phyloP scores from a whole-genome alignment of 768 basidiomycete species.

The Strobilomyces confusus region DNA sequence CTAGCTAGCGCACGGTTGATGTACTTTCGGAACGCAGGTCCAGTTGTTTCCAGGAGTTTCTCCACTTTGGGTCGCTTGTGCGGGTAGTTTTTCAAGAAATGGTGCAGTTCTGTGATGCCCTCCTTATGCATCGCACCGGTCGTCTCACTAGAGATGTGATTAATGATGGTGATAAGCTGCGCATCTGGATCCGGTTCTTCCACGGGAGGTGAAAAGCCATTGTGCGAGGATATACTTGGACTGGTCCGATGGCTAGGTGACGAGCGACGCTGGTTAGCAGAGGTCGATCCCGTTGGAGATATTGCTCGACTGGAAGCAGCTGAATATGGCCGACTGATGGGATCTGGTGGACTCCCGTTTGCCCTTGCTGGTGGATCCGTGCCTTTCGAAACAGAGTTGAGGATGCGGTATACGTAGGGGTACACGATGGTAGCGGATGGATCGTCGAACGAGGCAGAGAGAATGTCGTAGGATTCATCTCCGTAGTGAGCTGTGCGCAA shows the following conservation, averaged over 20 bases:
- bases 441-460: slow-evolving; percentile 89
- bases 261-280: slow-evolving; percentile 49
- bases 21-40: slow-evolving; percentile 87
- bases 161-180: slow-evolving; percentile 76
- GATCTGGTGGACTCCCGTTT: slow-evolving; percentile 32
- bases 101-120: slow-evolving; percentile 90
- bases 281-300: slow-evolving; percentile 65
- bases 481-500: slow-evolving; percentile 64
- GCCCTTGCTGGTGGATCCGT: slow-evolving; percentile 31
- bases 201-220: slow-evolving; percentile 48
- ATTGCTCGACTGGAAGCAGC: slow-evolving; percentile 65
- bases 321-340: slow-evolving; percentile 46
- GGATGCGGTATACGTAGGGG: slow-evolving; percentile 89
- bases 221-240: slow-evolving; percentile 60
- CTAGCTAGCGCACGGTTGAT: slow-evolving; percentile 84
- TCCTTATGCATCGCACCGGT: slow-evolving; percentile 89
- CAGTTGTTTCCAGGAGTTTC: slow-evolving; percentile 84
- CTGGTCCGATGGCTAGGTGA: slow-evolving; percentile 66
- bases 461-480: slow-evolving; percentile 85
- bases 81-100: slow-evolving; percentile 88
- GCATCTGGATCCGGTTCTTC: slow-evolving; percentile 88
- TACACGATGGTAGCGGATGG: slow-evolving; percentile 98
- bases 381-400: slow-evolving; percentile 60
- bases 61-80: slow-evolving; percentile 80
- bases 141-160: slow-evolving; percentile 84